A percentile compares a stretch with the other conserved stretches of the same genome.
Conservation (phyloP, 208 protist species). For the Tritrichomonas musculus region DNA sequence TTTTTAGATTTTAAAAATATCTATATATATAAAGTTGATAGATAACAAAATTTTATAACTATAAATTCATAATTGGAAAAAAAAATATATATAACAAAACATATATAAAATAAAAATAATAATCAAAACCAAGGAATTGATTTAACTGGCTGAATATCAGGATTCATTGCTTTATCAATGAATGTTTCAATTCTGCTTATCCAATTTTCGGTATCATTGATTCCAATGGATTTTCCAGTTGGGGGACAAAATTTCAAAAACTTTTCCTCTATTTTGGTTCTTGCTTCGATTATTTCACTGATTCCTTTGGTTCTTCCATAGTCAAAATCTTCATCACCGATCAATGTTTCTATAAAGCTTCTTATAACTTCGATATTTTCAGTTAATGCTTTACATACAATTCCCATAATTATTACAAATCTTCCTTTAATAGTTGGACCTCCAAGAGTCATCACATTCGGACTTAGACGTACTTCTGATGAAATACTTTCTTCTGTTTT, state of each 20-base stretch:
- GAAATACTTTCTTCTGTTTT: neutral
- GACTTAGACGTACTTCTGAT: neutral
- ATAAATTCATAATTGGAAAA: no score
- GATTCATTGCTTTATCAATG: neutral
- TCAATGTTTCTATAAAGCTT: neutral
- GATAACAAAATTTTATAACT: no score
- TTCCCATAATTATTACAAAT: neutral
- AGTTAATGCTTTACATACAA: neutral
- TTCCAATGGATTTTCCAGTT: neutral
- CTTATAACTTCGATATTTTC: neutral
- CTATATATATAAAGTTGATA: no score
- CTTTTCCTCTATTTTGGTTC: neutral
- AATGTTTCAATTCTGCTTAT: neutral
- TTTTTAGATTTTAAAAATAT: no score
- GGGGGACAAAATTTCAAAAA: neutral
- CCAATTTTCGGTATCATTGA: neutral
- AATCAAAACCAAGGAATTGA: constrained; percentile 8
- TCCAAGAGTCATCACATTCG: neutral
- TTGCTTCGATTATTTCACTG: neutral
- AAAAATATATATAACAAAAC: no score
- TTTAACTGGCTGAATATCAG: neutral
- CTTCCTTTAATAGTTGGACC: neutral
- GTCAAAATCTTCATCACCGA: neutral
- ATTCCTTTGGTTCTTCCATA: no score
- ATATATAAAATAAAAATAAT: no score